phyloP scores from a whole-genome alignment of 805 yeast genomes.

The Yarrowia porcina region DNA sequence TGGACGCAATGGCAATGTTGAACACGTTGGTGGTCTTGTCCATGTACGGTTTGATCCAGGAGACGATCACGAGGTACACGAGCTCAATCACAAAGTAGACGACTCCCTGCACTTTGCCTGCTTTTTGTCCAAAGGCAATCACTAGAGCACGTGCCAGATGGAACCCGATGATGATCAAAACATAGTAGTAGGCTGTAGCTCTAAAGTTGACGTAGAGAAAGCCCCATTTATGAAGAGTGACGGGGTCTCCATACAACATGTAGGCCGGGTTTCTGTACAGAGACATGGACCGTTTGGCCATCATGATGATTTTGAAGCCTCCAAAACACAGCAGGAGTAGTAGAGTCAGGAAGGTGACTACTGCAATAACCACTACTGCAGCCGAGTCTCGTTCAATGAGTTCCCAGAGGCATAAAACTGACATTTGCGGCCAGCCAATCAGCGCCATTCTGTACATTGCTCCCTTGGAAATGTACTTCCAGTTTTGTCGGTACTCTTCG shows the following conservation, averaged over 20 bases:
- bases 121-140: slow-evolving; percentile 77
- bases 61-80: slow-evolving; percentile 58
- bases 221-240: slow-evolving; percentile 80
- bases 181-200: slow-evolving; percentile 84
- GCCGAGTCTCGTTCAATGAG: slow-evolving; percentile 77
- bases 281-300: slow-evolving; percentile 67
- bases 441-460: slow-evolving; percentile 77
- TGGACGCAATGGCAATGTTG: slow-evolving; percentile 79
- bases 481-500: slow-evolving; percentile 72
- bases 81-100: slow-evolving; percentile 74
- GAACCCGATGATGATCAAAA: slow-evolving; percentile 61
- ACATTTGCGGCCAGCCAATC: slow-evolving; percentile 83
- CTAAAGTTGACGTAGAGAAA: slow-evolving; percentile 87
- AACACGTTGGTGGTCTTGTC: slow-evolving; percentile 92
- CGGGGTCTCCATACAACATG: slow-evolving; percentile 78
- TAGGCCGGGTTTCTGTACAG: slow-evolving; percentile 90
- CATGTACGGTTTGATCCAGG: slow-evolving; percentile 83
- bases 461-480: slow-evolving; percentile 85
- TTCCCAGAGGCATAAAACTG: slow-evolving; percentile 84
- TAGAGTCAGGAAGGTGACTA: slow-evolving; percentile 58
- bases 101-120: slow-evolving; percentile 80
- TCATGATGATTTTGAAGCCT: slow-evolving; percentile 63
- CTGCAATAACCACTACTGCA: slow-evolving; percentile 78
- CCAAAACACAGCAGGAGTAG: slow-evolving; percentile 66
- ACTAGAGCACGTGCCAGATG: slow-evolving; percentile 71